Conservation (phyloP, 75 land plant species). For the Selaginella tamariscina region DNA sequence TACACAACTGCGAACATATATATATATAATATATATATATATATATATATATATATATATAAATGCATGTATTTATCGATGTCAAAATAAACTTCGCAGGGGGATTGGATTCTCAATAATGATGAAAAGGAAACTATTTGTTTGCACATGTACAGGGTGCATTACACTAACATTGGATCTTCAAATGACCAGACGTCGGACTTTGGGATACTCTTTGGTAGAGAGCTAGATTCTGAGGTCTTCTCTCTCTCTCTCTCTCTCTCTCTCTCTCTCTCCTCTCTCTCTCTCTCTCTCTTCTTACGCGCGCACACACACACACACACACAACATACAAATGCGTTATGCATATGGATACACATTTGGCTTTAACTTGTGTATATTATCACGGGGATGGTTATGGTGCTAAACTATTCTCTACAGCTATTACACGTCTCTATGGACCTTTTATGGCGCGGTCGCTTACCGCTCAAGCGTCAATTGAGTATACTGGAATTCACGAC, state of each 20-base stretch:
- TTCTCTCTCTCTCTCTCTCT: too few species aligned
- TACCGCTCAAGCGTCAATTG: slow-evolving; percentile 73
- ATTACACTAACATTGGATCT: slow-evolving; percentile 63
- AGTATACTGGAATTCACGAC: slow-evolving; percentile 32
- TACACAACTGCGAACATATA: too few species aligned
- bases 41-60: too few species aligned
- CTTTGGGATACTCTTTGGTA: slow-evolving; percentile 82
- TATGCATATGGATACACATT: too few species aligned
- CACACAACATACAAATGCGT: too few species aligned
- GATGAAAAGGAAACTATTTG: slow-evolving; percentile 31
- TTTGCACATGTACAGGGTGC: slow-evolving; percentile 60
- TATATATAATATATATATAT: too few species aligned
- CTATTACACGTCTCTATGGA: slow-evolving; percentile 93
- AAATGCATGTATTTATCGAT: too few species aligned
- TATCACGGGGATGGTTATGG: too few species aligned
- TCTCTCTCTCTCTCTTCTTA: too few species aligned
- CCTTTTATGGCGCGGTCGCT: slow-evolving; percentile 92
- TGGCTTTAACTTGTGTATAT: too few species aligned
- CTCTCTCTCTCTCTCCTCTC: too few species aligned
- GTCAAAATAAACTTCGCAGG: slow-evolving; percentile 45
- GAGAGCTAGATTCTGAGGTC: slow-evolving; percentile 95
- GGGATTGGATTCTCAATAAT: slow-evolving; percentile 86
- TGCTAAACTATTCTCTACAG: slow-evolving; percentile 28
- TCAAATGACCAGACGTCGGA: slow-evolving; percentile 81
- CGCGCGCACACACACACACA: too few species aligned